These are phyloP conservation scores for Biscogniauxia mediterranea DNA, from an alignment of 2,329 filamentous ascomycete species.

Conservation along the genomic window DNA sequence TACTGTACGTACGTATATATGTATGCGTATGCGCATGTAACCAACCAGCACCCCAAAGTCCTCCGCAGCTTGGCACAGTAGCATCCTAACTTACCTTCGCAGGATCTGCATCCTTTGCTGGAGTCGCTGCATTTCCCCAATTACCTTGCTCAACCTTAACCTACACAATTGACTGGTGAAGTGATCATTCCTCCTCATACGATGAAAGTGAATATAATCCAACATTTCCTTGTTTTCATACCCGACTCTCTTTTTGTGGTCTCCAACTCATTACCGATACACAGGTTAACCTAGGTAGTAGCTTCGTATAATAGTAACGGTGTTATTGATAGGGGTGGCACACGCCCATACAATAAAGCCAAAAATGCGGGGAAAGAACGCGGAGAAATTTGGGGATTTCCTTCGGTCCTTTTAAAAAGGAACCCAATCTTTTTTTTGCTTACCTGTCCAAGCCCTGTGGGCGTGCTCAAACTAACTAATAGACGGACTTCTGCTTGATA, in stretches of 20 bases:
- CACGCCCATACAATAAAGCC: not conserved
- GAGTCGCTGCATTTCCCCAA: not conserved
- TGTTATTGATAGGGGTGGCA: not conserved
- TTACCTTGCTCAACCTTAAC: not conserved
- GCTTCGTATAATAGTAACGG: not conserved
- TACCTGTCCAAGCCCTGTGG: not conserved
- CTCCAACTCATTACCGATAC: too few species aligned
- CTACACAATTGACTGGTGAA: too few species aligned
- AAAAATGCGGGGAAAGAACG: not conserved
- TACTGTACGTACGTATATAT: too few species aligned
- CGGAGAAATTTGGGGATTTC: not conserved
- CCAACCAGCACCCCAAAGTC: not conserved
- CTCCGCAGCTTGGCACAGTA: not conserved
- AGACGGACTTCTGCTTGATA: not conserved
- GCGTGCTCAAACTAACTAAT: not conserved
- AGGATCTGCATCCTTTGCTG: not conserved
- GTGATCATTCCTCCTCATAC: too few species aligned
- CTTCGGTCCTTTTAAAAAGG: not conserved
- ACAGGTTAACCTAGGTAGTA: not conserved
- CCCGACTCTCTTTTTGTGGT: too few species aligned
- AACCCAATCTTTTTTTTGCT: not conserved
- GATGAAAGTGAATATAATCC: too few species aligned
- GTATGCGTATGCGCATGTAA: not conserved
- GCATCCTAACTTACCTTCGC: not conserved
- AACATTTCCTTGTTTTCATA: too few species aligned